Evolutionary conservation across 2,329 filamentous ascomycete genomes (phyloP), one percentile per base, ranked within the genome.

Genomic region (Leptodontidium sp.): DNA sequence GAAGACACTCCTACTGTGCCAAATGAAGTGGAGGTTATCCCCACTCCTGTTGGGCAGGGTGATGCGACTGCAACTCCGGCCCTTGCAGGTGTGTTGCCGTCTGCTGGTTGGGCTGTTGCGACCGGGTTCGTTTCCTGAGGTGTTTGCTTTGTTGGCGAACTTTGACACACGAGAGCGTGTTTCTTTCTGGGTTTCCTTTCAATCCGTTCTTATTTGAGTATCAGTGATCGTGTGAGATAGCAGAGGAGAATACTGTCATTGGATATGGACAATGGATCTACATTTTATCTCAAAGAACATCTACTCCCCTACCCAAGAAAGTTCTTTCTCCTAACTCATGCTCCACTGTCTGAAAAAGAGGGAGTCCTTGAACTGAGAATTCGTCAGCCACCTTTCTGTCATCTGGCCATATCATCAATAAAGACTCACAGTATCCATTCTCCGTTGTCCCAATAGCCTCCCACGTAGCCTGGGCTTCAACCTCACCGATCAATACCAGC

Each of bases 381-480:
- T 32, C 38, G 11, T 40, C 11, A 40, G 38, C 9, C 11, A 12
- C 11, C 11, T 40, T 40, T 2, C 38, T 9, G 8, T 2, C 38
- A 40, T 9, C 38, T 40, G 2, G 38, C 11, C 11, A 40, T 40
- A 40, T 40, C 59, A 24, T 3, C n/a, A 57, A 47, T 26, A 24
- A 11, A n/a, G 49, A 63, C 68, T 70, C 57, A 72, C 68, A 72
- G 49, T 71, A 71, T 14, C 71, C 71, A 61, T 65, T 72, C 12
- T 66, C 69, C 9, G 84, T 81, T 0, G 82, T 85, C 0, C 91
- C 90, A 90, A 90, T 75, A 84, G 79, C 2, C 85, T 84, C 1
- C 90, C 90, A 2, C 87, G 29, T 32, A 32, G 29, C 29, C 29
- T 32, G 29, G 0, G 29, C 29, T 32, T 32, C 29, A 3, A 32